phyloP scores from a whole-genome alignment of 371 early-diverging fungal species.

The Hamiltosporidium magnivora region DNA sequence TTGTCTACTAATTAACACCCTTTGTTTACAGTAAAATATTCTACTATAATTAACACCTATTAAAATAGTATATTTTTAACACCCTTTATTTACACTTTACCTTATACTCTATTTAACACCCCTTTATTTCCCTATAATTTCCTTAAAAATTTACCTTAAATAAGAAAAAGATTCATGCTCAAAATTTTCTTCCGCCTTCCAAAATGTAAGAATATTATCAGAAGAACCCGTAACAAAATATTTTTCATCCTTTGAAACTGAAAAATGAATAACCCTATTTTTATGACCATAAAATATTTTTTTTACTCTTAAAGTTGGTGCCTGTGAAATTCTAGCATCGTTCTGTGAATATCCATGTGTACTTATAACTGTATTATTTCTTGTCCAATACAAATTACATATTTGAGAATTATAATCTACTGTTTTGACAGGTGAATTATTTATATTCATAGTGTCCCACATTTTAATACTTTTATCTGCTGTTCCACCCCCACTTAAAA shows the following conservation, averaged over 20 bases:
- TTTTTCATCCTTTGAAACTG: conserved; percentile 43
- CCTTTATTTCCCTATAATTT: too few relatives aligned
- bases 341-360: conserved; percentile 57
- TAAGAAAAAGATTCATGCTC: too few relatives aligned
- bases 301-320: conserved; percentile 15
- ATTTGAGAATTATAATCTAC: conserved; percentile 51
- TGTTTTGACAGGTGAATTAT: conserved; percentile 17
- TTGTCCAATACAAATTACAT: conserved; percentile 52
- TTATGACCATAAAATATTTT: conserved; percentile 42
- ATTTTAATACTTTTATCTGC: conserved; percentile 55
- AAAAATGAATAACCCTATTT: conserved; percentile 57
- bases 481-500: conserved; percentile 55
- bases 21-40: too few relatives aligned
- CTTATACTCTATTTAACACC: too few relatives aligned
- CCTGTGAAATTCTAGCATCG: conserved; percentile 43
- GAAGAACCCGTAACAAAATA: conserved; percentile 54
- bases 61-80: too few relatives aligned
- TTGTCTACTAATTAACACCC: too few relatives aligned
- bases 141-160: too few relatives aligned
- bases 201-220: conserved; percentile 50
- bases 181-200: conserved; percentile 18
- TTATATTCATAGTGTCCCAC: conserved; percentile 34
- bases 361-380: conserved; percentile 41
- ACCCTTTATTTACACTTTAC: too few relatives aligned
- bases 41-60: too few relatives aligned